Evolutionary conservation across 371 early-diverging fungal genomes (phyloP).

Genomic region (Mucor irregularis): DNA sequence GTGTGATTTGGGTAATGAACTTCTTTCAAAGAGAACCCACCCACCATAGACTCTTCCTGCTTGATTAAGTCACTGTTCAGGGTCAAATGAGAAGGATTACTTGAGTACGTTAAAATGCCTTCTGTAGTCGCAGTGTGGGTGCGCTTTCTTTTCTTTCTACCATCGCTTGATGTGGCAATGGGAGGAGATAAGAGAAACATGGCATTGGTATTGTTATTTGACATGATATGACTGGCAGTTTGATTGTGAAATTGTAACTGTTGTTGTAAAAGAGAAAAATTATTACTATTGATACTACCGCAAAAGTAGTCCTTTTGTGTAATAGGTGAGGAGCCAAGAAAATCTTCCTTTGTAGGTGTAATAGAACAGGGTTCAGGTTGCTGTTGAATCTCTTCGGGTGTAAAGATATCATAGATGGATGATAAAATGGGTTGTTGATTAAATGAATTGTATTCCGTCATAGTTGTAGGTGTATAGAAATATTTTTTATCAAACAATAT

Average conservation of each 20-base stretch:
- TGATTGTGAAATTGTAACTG: constrained; percentile 11
- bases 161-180: no score
- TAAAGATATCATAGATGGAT: constrained; percentile 20
- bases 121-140: no score
- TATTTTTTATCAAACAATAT: constrained; percentile 4
- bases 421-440: neutral
- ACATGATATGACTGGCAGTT: constrained; percentile 4
- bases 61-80: neutral
- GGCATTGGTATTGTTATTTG: neutral
- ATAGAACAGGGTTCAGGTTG: neutral
- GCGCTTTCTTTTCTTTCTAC: no score
- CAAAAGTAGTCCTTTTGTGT: constrained; percentile 9
- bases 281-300: neutral
- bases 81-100: neutral
- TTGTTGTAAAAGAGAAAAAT: constrained; percentile 5
- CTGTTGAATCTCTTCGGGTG: constrained; percentile 16
- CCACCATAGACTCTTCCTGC: no score
- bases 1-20: no score
- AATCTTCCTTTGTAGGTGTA: neutral
- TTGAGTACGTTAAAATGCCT: neutral
- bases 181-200: constrained; percentile 3
- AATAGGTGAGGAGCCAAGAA: neutral
- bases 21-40: no score
- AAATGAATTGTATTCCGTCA: neutral
- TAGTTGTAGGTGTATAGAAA: neutral